These are phyloP conservation scores for Hydnum rufescens DNA, from an alignment of 768 basidiomycete species.

Conservation along the genomic window DNA sequence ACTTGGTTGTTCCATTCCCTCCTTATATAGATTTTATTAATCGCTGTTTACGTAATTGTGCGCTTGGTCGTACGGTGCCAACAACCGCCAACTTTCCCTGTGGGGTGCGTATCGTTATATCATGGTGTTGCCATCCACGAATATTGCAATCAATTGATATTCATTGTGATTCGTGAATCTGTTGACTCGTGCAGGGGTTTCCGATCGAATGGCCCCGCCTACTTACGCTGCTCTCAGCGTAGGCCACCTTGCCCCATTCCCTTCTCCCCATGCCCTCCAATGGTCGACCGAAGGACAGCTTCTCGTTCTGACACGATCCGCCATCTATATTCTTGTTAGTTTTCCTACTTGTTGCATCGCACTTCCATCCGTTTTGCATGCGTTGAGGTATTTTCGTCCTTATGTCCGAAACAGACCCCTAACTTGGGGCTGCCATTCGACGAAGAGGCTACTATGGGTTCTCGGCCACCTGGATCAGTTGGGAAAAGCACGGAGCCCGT, in stretches of 20 bases:
- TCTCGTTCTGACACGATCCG: slow-evolving; percentile 4
- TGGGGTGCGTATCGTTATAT: too few species aligned
- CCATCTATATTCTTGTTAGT: slow-evolving; percentile 7
- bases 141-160: too few species aligned
- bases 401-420: slow-evolving; percentile 4
- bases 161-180: too few species aligned
- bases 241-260: background rate
- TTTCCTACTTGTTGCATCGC: background rate
- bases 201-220: background rate
- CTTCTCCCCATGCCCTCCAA: slow-evolving; percentile 2
- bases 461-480: background rate
- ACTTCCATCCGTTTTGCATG: too few species aligned
- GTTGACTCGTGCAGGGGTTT: too few species aligned
- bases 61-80: too few species aligned
- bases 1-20: too few species aligned
- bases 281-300: slow-evolving; percentile 10
- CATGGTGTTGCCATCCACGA: too few species aligned
- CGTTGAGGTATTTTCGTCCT: too few species aligned
- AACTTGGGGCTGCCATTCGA: slow-evolving; percentile 8
- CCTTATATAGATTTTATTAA: too few species aligned
- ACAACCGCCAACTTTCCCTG: too few species aligned
- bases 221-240: background rate
- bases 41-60: too few species aligned
- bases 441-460: background rate
- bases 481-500: background rate